These are phyloP conservation scores for Panus rudis DNA, from an alignment of 768 basidiomycete species.

Conservation along the genomic window DNA sequence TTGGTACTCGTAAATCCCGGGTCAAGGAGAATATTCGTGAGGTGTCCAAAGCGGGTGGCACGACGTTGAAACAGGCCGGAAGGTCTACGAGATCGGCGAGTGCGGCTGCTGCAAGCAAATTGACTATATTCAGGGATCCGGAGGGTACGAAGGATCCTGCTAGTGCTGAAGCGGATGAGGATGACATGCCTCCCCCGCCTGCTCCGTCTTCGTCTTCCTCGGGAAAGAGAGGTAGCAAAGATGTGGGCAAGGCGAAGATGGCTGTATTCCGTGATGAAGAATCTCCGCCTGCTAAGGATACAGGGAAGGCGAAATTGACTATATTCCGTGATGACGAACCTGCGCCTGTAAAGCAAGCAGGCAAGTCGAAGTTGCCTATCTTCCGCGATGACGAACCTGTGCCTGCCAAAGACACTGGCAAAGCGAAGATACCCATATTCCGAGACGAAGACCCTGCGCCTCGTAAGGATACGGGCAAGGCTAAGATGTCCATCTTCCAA, in stretches of 20 bases:
- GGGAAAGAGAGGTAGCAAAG: conserved; percentile 10
- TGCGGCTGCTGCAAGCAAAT: conserved; percentile 40
- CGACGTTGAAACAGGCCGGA: conserved; percentile 59
- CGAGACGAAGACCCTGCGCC: conserved; percentile 3
- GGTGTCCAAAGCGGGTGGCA: conserved; percentile 59
- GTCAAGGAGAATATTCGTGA: conserved; percentile 76
- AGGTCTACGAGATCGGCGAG: conserved; percentile 46
- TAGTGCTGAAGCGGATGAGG: conserved; percentile 20
- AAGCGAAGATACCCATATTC: conserved; percentile 6
- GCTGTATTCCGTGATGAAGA: conserved; percentile 15
- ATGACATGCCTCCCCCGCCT: conserved; percentile 29
- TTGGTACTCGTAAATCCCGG: conserved; percentile 71
- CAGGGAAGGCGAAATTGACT: conserved; percentile 5
- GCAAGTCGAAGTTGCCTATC: neutral
- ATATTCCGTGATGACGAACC: conserved; percentile 2
- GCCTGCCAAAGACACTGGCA: neutral
- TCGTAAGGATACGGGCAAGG: neutral
- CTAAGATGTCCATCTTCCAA: conserved; percentile 13
- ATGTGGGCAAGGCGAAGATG: neutral
- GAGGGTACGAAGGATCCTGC: too few relatives aligned
- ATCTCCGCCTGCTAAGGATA: neutral
- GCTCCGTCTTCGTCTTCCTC: neutral
- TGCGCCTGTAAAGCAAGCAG: neutral
- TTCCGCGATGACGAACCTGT: conserved; percentile 5
- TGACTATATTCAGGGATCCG: conserved; percentile 62